Base-by-base conservation (phyloP, 768 basidiomycete genomes). In the Lactarius hatsudake region DNA sequence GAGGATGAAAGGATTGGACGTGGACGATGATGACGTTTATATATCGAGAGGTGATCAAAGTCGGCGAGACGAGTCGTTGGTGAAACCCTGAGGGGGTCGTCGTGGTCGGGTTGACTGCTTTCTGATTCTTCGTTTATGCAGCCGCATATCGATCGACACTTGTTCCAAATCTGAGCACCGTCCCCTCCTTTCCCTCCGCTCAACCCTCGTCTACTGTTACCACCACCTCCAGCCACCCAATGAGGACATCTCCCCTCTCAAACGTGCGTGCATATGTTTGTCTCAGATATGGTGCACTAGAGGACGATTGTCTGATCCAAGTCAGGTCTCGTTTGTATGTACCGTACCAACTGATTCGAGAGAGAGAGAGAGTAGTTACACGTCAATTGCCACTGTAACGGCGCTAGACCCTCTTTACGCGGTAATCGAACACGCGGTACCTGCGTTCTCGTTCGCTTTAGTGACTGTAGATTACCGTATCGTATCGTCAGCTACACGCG, bases 1-100 rank as follows among this genome's bases (percentile, higher is more conserved):
- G 70, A 70, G 38, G 55, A 60, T 32, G 65, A 57, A 55, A 70
- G 40, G 30, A 45, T 20, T 13, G 61, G 54, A 42, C 62, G 64
- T 5, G 68, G 59, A 53, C 68, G 70, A 18, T 70, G 70, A 54
- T 71, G 70, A 55, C 70, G 69, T 66, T 71, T 71, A 71, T 71
- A 71, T 71, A 71, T 13, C 26, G 67, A 65, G 10, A 68, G 58
- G 43, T 59, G 26, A 53, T 62, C 61, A 51, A 15, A 55, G 45
- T 66, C 65, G 9, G 66, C 53, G 32, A 57, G 36, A 1, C 36
- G 51, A n/a, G 66, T 43, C 23, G 69, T 56, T 26, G 60, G 60
- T 15, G 69, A 60, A 58, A 55, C 62, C 7, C 45, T 51, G 53
- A 15, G 15, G 51, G 58, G 36, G 17, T 55, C 42, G 23, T 62